Base-by-base conservation (phyloP, 2,329 filamentous ascomycete species). In the Exophiala phaeomuriformis region DNA sequence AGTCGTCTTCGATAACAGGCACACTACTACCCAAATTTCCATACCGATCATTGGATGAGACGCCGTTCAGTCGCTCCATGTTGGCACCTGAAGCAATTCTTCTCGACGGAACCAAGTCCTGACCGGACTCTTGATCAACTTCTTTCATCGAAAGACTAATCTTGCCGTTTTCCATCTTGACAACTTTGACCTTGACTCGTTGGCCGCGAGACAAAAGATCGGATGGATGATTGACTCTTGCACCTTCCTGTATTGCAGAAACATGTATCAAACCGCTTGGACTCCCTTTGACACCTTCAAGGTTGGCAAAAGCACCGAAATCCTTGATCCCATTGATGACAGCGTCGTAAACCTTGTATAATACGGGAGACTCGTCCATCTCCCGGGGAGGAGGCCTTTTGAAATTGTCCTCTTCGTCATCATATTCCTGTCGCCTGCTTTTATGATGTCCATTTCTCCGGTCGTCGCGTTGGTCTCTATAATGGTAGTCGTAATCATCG, bases 71-170 rank as follows among this genome's bases (percentile, higher is more conserved):
- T 1, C 82, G 82, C 66, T 91, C 84, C 76, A 86, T 86, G 64
- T 98, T 98, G 7, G 93, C 93, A 5, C 93, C 93, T 1, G 91
- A 93, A 31, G 86, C 84, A 64, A 97, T 81, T 44, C 86, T 79
- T 54, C 80, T 80, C 59, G 90, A 83, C 0, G 90, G 89, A 31
- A 85, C 82, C 37, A 95, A 73, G 65, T 98, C 93, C 65, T 82
- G 80, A 4, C 93, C 93, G 2, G 87, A 90, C 31, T 81, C 79
- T 68, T 98, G 93, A 63, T 98, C 91, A 10, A 96, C 90, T 57
- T 96, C 91, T 66, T 95, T 95, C 90, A 98, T 96, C 0, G 90
- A 95, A 4, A 98, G 73, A 0, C 90, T 90, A 64, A 97, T 84
- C 30, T 88, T 80, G 49, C 77, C 82, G 3, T 86, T 85, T 65